phyloP scores from a whole-genome alignment of 2,329 filamentous ascomycete genomes.

The Ophiostoma triangulosporum region DNA sequence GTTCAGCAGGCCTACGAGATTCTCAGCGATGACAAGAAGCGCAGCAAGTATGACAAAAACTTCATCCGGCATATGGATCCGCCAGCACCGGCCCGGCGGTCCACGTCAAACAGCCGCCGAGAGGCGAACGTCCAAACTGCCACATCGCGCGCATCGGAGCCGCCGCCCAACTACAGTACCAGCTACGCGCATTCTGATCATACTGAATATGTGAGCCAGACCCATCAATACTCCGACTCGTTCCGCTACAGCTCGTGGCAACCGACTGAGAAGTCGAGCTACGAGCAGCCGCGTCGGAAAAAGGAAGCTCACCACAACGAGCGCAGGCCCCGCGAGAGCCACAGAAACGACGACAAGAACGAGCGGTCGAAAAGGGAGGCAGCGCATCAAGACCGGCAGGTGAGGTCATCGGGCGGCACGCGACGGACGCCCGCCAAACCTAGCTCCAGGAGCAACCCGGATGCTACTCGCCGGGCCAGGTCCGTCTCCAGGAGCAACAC shows the following conservation, averaged over 20 bases:
- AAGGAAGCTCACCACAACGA: conserved; percentile 18
- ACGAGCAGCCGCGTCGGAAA: conserved; percentile 23
- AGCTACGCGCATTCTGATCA: conserved; percentile 23
- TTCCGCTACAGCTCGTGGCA: conserved; percentile 22
- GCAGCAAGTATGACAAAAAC: conserved; percentile 66
- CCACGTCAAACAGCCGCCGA: conserved; percentile 24
- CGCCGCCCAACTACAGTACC: conserved; percentile 22
- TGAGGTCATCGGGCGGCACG: conserved; percentile 15
- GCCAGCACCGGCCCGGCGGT: conserved; percentile 26
- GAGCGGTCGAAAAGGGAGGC: conserved; percentile 23
- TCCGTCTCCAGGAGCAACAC: conserved; percentile 8
- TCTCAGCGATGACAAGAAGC: conserved; percentile 61
- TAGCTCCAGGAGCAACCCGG: conserved; percentile 19
- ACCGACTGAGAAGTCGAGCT: conserved; percentile 27
- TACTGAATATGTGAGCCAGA: conserved; percentile 27
- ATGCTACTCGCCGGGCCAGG: conserved; percentile 15
- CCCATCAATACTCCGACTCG: conserved; percentile 29
- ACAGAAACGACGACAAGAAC: conserved; percentile 21
- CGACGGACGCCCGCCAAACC: background rate
- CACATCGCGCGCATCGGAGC: conserved; percentile 30
- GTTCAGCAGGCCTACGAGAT: conserved; percentile 90
- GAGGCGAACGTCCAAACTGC: conserved; percentile 36
- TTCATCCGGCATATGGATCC: conserved; percentile 37
- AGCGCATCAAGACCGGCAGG: conserved; percentile 18
- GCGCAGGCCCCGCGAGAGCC: background rate